Evolutionary conservation across 164 flowering plant genomes (phyloP), one percentile per base, ranked within the genome.

Genomic region (Stephania japonica): DNA sequence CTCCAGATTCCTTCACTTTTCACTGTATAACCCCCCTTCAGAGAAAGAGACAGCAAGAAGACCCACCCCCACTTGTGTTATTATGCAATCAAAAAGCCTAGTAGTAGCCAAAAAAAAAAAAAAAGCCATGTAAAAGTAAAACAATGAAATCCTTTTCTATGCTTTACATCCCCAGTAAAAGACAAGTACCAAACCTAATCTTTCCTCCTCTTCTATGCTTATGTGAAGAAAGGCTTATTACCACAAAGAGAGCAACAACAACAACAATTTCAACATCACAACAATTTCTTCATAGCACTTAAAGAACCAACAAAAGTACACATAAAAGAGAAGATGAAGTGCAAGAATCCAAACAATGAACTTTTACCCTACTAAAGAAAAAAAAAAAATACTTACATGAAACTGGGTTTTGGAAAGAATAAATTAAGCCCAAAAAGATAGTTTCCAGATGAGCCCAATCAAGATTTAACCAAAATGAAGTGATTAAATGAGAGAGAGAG

Each of bases 1-100:
- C 61, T 59, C 64, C 38, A 19, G 14, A 59, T 43, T 32, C 69
- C 67, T 56, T 41, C 24, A 53, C 71, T 74, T 65, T 68, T 68
- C 56, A 69, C 68, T 68, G 72, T 59, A 68, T 26, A 26, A 42
- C 50, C 18, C 21, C 25, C 10, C 25, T 21, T 21, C n/a, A 7
- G 7, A 59, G 64, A 59, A 47, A 47, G 53, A 47, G 53, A 47
- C 53, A 47, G 53, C 12, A 47, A 47, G 25, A n/a, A n/a, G 64
- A 59, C 64, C 64, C 64, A 59, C 21, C 19, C 64, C 64, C 64
- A 59, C 21, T 59, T 59, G 64, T n/a, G 64, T 59, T 24, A 64
- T 64, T 26, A 64, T 64, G 67, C 67, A 24, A 64, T 64, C 67
- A 64, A 64, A 64, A 64, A 18, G 64, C n/a, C 21, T 59, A 12